These are phyloP conservation scores for Candida silvicultrix DNA, from an alignment of 805 yeast genomes.

Conservation along the genomic window DNA sequence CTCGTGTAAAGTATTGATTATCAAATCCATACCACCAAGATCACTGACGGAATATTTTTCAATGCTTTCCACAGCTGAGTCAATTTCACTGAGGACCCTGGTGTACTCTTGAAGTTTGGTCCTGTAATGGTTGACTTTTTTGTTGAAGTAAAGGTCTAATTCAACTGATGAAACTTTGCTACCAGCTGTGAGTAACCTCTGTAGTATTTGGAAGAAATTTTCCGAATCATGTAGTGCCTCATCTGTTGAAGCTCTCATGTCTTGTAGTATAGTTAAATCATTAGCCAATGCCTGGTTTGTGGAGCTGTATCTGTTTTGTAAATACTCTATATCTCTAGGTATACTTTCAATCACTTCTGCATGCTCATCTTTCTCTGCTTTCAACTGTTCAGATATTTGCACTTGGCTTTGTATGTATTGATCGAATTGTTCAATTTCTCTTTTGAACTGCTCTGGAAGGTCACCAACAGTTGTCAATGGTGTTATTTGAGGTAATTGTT, in stretches of 20 bases:
- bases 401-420: constrained; percentile 70
- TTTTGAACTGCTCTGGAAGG: constrained; percentile 63
- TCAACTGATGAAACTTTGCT: constrained; percentile 50
- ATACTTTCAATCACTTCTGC: constrained; percentile 58
- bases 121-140: constrained; percentile 28
- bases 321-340: constrained; percentile 64
- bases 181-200: constrained; percentile 46
- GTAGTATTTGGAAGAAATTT: constrained; percentile 45
- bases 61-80: constrained; percentile 55
- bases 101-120: constrained; percentile 45
- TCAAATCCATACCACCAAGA: constrained; percentile 36
- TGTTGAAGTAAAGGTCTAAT: constrained; percentile 50
- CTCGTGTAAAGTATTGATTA: constrained; percentile 56
- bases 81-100: constrained; percentile 44
- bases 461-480: constrained; percentile 74
- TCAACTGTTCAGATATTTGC: constrained; percentile 60
- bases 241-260: constrained; percentile 37
- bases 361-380: constrained; percentile 57
- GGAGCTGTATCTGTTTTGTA: constrained; percentile 53
- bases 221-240: constrained; percentile 38
- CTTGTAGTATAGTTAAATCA: constrained; percentile 39
- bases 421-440: constrained; percentile 64
- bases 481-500: constrained; percentile 44
- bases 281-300: constrained; percentile 57
- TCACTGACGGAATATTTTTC: constrained; percentile 43